phyloP scores from a whole-genome alignment of 257 asterid species.

The Anisodus tanguticus region DNA sequence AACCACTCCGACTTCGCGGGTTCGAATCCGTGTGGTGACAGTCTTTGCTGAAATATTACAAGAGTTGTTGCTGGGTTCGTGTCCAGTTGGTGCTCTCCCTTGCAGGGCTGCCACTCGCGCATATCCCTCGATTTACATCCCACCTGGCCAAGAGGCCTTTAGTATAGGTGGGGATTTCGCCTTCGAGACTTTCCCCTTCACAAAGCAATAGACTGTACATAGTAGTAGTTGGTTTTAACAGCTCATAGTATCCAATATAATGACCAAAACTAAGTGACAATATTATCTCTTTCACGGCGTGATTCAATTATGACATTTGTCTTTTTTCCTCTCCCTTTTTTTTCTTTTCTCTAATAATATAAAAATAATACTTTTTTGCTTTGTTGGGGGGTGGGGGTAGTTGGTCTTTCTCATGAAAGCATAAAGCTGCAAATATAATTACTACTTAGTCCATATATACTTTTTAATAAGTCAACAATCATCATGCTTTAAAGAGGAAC shows the following conservation, averaged over 20 bases:
- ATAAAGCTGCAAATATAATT: not conserved
- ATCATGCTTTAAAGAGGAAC: not conserved
- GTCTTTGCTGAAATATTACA: too few species aligned
- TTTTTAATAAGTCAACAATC: not conserved
- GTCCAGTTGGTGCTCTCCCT: too few species aligned
- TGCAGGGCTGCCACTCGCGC: too few species aligned
- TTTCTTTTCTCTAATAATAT: not conserved
- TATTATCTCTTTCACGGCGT: not conserved
- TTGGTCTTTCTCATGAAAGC: not conserved
- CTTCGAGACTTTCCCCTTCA: too few species aligned
- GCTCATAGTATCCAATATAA: not conserved
- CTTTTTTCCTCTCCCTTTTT: not conserved
- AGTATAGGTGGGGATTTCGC: too few species aligned
- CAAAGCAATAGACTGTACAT: too few species aligned
- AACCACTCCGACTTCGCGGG: too few species aligned
- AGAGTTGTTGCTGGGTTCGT: too few species aligned
- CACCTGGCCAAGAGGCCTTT: too few species aligned
- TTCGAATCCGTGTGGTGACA: too few species aligned
- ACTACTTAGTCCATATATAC: not conserved
- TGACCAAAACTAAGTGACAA: not conserved
- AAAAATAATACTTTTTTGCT: not conserved
- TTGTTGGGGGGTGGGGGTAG: not conserved
- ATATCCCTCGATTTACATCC: too few species aligned
- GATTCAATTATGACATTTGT: conserved; percentile 3
- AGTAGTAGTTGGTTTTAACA: not conserved